These are phyloP conservation scores for Backusella morwellensis DNA, from an alignment of 192 early-diverging fungal species.

Conservation along the genomic window DNA sequence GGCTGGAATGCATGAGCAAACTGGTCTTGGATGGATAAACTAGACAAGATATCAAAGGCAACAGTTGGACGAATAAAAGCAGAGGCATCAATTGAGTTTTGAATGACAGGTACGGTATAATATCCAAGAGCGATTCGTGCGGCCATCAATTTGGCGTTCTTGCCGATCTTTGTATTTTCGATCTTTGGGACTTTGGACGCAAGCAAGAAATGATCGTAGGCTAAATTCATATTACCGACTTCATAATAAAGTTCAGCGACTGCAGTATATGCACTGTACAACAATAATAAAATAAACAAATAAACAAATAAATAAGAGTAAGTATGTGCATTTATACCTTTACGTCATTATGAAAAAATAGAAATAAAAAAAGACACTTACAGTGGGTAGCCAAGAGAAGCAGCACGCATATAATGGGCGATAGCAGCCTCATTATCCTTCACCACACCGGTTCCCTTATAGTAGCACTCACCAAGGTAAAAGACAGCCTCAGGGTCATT, in stretches of 20 bases:
- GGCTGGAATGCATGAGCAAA: constrained; percentile 7
- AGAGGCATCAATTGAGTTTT: background rate
- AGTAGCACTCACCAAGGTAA: constrained; percentile 28
- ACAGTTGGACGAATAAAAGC: background rate
- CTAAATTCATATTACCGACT: constrained; percentile 20
- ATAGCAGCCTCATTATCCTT: constrained; percentile 19
- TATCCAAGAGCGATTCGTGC: constrained; percentile 28
- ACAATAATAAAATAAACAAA: constrained; percentile 15
- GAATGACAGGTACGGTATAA: background rate
- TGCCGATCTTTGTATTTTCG: constrained; percentile 8
- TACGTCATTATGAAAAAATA: background rate
- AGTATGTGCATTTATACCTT: background rate
- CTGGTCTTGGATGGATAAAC: background rate
- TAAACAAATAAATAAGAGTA: constrained; percentile 22
- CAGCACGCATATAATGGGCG: constrained; percentile 20
- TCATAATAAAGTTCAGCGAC: constrained; percentile 33
- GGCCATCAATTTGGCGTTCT: constrained; percentile 32
- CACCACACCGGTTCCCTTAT: constrained; percentile 18
- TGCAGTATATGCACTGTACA: constrained; percentile 24
- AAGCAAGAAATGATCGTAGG: constrained; percentile 24
- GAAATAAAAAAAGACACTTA: background rate
- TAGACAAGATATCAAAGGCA: background rate
- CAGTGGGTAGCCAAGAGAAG: constrained; percentile 7
- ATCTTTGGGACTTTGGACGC: constrained; percentile 22
- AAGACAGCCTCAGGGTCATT: constrained; percentile 25